Evolutionary conservation across 2,329 filamentous ascomycete genomes (phyloP), one percentile per base, ranked within the genome.

Genomic region (Rhynchosporium secalis): DNA sequence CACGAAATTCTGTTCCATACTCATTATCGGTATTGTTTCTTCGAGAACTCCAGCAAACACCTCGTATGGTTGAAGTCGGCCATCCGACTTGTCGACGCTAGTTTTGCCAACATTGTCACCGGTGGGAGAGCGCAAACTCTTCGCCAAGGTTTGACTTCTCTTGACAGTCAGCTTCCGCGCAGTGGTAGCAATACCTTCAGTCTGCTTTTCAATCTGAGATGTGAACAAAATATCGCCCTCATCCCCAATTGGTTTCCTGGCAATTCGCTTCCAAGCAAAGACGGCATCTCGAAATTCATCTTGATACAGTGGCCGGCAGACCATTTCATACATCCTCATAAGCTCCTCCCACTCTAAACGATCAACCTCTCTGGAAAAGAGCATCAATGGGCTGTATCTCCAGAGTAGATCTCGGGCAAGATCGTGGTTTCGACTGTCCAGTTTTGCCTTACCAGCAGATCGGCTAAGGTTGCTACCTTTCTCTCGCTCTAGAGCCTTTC

Each of bases 1-100:
- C 55, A 97, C 81, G 73, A 98, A 99, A 73, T 97, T 98, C 75
- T 99, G 94, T 76, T 99, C 95, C 75, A 94, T 93, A 69, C 92
- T 88, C 62, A 97, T 87, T 61, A 96, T 82, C 5, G 89, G 91
- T 49, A 93, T 78, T 66, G 95, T 85, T 71, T 97, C 92, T 62
- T 95, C 89, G 65, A 97, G 78, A 12, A 91, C 86, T 43, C 87
- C 87, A 0, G 86, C 82, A 75, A 98, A 96, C 2, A 91, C 86
- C 75, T 96, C 92, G 69, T 87, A 94, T 0, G 91, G 86, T 68
- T 90, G 82, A 62, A 89, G 83, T 70, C 86, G 86, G 59, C 85
- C 86, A 68, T 88, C 86, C 52, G 84, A 76, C 72, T 86, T 89
- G 55, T 89, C 86, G 62, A 79, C 67, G 70, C 74, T 77, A 62